Conservation (phyloP, 1,284 basidiomycete species). For the Anthracocystis setariae region DNA sequence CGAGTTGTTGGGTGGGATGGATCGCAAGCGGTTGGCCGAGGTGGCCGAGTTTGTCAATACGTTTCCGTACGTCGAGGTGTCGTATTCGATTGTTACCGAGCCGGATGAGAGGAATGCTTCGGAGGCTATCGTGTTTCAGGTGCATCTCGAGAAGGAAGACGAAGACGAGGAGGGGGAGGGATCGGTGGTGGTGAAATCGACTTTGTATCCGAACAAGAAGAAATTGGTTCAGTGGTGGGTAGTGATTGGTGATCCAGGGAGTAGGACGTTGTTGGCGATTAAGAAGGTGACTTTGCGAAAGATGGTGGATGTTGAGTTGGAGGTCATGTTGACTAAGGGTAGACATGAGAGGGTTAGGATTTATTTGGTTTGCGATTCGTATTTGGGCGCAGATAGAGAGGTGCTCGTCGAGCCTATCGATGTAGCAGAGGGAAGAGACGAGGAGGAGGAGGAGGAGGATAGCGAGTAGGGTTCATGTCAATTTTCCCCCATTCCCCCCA, state of each 20-base stretch:
- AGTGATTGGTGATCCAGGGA: slow-evolving; percentile 82
- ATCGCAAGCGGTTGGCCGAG: slow-evolving; percentile 73
- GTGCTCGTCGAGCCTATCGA: slow-evolving; percentile 48
- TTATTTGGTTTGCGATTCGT: slow-evolving; percentile 92
- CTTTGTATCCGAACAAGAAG: slow-evolving; percentile 90
- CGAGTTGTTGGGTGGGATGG: slow-evolving; percentile 81
- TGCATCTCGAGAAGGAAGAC: slow-evolving; percentile 83
- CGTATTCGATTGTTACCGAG: slow-evolving; percentile 75
- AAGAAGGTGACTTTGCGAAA: slow-evolving; percentile 88
- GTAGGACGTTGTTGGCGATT: slow-evolving; percentile 84
- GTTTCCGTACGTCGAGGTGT: slow-evolving; percentile 77
- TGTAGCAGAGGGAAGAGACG: slow-evolving; percentile 58
- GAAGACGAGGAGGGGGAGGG: slow-evolving; percentile 73
- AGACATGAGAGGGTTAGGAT: slow-evolving; percentile 80
- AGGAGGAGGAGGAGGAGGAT: slow-evolving; percentile 49
- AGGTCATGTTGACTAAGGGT: slow-evolving; percentile 77
- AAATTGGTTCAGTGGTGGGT: slow-evolving; percentile 98
- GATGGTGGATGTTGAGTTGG: slow-evolving; percentile 79
- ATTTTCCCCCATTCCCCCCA: too few relatives aligned
- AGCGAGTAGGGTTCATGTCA: neutral
- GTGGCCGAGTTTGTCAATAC: slow-evolving; percentile 75
- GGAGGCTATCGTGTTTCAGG: slow-evolving; percentile 83
- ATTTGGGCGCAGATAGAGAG: slow-evolving; percentile 69
- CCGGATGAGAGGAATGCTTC: slow-evolving; percentile 71
- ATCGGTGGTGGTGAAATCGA: slow-evolving; percentile 77